phyloP scores from a whole-genome alignment of 164 flowering plant species.

The Tinospora cordifolia region DNA sequence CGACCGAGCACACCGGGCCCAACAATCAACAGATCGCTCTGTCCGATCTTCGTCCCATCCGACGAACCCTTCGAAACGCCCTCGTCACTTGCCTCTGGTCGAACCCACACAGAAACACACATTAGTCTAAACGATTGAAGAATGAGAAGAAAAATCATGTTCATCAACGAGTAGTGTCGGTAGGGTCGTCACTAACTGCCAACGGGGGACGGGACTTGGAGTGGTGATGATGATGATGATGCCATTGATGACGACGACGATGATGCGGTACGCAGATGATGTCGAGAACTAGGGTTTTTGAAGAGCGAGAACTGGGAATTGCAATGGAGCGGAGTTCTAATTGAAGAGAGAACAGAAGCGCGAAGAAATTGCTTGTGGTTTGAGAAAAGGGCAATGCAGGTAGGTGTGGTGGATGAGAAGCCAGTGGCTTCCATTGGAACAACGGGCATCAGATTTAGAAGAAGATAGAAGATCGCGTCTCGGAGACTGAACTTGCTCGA shows the following conservation, averaged over 20 bases:
- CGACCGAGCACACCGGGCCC: constrained; percentile 96
- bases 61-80: constrained; percentile 33
- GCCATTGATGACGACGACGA: too few species aligned
- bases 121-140: too few species aligned
- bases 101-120: too few species aligned
- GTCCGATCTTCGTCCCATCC: constrained; percentile 36
- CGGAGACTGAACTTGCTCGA: too few species aligned
- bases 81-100: too few species aligned
- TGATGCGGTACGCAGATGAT: background rate
- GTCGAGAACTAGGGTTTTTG: constrained; percentile 3
- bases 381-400: background rate
- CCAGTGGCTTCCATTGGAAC: constrained; percentile 12
- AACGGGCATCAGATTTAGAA: too few species aligned
- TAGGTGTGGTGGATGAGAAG: background rate
- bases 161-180: too few species aligned
- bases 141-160: too few species aligned
- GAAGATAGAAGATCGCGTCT: too few species aligned
- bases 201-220: constrained; percentile 27
- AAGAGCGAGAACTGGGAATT: constrained; percentile 6
- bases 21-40: constrained; percentile 60
- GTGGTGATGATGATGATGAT: constrained; percentile 12
- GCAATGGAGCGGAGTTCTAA: background rate
- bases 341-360: background rate
- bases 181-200: constrained; percentile 28
- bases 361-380: background rate